phyloP scores from a whole-genome alignment of 2,329 filamentous ascomycete species.

The Claviceps sp. region DNA sequence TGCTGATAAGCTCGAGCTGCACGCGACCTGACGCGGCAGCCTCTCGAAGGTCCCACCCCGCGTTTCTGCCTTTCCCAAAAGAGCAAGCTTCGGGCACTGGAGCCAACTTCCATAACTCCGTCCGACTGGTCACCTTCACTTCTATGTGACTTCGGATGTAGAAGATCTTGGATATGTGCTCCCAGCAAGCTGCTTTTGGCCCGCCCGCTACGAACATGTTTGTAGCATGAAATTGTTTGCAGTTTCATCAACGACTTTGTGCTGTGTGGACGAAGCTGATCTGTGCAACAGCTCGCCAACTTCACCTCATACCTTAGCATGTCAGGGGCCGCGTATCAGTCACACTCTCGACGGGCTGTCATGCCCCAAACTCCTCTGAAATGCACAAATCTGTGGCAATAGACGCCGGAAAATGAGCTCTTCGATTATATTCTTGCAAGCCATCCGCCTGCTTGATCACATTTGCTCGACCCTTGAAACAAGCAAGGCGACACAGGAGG shows the following conservation, averaged over 20 bases:
- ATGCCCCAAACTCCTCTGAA: background rate
- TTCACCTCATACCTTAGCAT: background rate
- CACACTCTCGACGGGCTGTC: background rate
- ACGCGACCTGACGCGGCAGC: background rate
- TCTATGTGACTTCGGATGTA: too few species aligned
- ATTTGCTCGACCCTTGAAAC: background rate
- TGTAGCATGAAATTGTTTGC: background rate
- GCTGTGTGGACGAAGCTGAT: background rate
- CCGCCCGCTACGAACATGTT: background rate
- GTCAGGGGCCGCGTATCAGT: background rate
- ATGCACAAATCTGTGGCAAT: background rate
- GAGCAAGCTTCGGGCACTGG: background rate
- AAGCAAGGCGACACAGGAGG: background rate
- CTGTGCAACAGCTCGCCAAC: constrained; percentile 1
- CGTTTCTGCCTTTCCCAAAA: background rate
- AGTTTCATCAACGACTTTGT: background rate
- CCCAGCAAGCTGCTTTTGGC: background rate
- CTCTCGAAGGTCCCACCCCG: background rate
- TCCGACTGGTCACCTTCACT: too few species aligned
- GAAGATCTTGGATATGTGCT: too few species aligned
- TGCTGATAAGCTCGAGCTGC: background rate
- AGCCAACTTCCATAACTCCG: too few species aligned
- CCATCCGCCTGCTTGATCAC: background rate
- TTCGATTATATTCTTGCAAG: background rate
- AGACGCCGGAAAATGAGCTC: background rate